Evolutionary conservation across 2,329 filamentous ascomycete genomes (phyloP), one percentile per base, ranked within the genome.

Genomic region (Penicillium sp.): DNA sequence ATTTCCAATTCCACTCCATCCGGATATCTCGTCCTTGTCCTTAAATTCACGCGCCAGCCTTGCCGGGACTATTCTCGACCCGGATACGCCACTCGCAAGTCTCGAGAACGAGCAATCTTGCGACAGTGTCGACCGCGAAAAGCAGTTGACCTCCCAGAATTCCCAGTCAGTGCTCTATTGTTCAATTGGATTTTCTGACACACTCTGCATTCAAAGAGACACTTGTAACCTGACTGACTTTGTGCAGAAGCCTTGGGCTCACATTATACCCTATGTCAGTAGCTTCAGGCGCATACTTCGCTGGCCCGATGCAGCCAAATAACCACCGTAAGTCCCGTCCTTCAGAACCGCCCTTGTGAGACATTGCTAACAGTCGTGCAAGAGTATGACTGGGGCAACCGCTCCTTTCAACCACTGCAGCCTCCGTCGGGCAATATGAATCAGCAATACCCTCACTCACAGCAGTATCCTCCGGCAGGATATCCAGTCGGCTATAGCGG

Each of bases 341-440:
- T 17, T 41, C n/a, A 17, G 31, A 5, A 15, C 2, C 20, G 28
- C 12, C 8, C 7, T 20, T 38, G 17, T 43, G 25, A n/a, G 15
- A 2, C 12, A 45, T 25, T 31, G 55, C 68, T 72, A 54, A 73
- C 64, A 15, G 31, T 5, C 1, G 12, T 14, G 14, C 58, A 75
- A 75, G 73, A 69, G 42, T 74, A 73, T 64, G 60, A 57, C 39
- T 75, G 72, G 72, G 65, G 65, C 53, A 68, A 66, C 52, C 69
- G 71, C 56, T 67, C 70, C 22, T 67, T 68, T 41, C 70, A 72
- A 31, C 68, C 69, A 28, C 43, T 69, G 37, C 72, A 74, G 54
- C 63, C 68, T 10, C 63, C 69, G 43, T 54, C 71, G 8, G 69
- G 63, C 51, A 58, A 67, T 52, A 67, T 73, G 59, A 72, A 69